Evolutionary conservation across 495 filamentous ascomycete genomes (phyloP).

Genomic region (Penicillium diatomitis): DNA sequence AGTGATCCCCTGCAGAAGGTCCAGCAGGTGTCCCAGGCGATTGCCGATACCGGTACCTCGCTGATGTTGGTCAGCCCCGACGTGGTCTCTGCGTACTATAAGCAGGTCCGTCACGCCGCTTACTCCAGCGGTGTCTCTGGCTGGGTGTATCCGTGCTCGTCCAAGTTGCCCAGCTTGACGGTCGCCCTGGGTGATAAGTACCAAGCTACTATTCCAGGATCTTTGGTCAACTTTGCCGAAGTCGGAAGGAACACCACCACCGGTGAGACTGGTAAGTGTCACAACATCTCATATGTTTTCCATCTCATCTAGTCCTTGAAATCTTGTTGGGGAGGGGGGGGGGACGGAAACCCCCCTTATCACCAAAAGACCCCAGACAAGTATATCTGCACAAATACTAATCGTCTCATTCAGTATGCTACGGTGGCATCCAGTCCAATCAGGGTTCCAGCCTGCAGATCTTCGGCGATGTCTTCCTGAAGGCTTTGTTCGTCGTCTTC

Average conservation of each 20-base stretch:
- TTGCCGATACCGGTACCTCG: conserved; percentile 67
- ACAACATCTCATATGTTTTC: neutral
- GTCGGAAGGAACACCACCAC: conserved; percentile 39
- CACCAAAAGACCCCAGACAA: too few species aligned
- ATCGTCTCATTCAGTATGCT: conserved; percentile 45
- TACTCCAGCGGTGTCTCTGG: conserved; percentile 44
- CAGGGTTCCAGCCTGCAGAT: conserved; percentile 51
- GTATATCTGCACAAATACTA: neutral
- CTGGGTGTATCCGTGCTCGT: conserved; percentile 56
- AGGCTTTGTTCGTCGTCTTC: conserved; percentile 71
- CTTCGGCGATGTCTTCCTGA: conserved; percentile 73
- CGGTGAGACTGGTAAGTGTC: conserved; percentile 27
- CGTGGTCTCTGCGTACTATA: conserved; percentile 54
- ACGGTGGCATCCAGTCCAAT: conserved; percentile 62
- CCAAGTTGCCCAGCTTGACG: conserved; percentile 53
- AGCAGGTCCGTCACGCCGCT: conserved; percentile 46
- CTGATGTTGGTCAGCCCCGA: conserved; percentile 59
- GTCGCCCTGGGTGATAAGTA: conserved; percentile 52
- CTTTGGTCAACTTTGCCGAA: conserved; percentile 55
- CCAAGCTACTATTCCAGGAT: conserved; percentile 57
- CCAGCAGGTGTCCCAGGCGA: conserved; percentile 31
- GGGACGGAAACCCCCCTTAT: too few species aligned
- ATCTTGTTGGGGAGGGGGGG: too few species aligned
- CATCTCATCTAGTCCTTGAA: conserved; percentile 29
- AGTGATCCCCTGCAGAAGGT: conserved; percentile 25